Evolutionary conservation across 164 flowering plant genomes (phyloP), one percentile per base, ranked within the genome.

Genomic region (Nelumbo lutea): DNA sequence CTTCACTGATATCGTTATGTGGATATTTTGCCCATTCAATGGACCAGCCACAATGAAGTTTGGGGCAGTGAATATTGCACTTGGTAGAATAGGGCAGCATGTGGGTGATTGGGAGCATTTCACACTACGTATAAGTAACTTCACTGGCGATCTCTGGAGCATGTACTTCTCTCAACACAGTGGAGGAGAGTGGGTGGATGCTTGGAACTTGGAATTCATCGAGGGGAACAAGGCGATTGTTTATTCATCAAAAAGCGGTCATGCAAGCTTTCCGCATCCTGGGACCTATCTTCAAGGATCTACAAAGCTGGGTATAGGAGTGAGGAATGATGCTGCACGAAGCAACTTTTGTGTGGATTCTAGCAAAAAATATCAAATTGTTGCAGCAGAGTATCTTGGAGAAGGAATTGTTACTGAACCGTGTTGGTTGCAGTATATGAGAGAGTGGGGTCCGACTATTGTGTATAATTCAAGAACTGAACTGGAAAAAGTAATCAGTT

Each of bases 381-480:
- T 94, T 58, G 86, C 96, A n/a, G 98, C 97, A 9, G 96, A 87
- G 74, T 91, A 88, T 80, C 87, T 90, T 44, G 84, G 85, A 58
- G 86, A 79, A 3, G 82, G 75, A 50, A 80, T 69, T 46, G 78
- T 87, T 51, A 50, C 46, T 40, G 96, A 90, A 76, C 97, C 98
- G 1, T 43, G 78, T 58, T 94, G 98, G 98, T 69, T 94, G 81
- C 90, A 90, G 70, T 94, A 70, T 66, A 90, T 89, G 92, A 88
- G 97, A 68, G 77, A 87, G 57, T 94, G 98, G 98, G 97, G 98
- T 38, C 98, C 97, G 6, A 83, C 68, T 0, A 72, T 92, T 42
- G 83, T 80, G 7, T 92, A 95, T 41, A 78, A 79, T 66, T 83
- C 93, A 13, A 82, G 81, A 68, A 63, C 74, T 0, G 91, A 88